Conservation (phyloP, 768 basidiomycete species). For the Leccinum boreale region DNA sequence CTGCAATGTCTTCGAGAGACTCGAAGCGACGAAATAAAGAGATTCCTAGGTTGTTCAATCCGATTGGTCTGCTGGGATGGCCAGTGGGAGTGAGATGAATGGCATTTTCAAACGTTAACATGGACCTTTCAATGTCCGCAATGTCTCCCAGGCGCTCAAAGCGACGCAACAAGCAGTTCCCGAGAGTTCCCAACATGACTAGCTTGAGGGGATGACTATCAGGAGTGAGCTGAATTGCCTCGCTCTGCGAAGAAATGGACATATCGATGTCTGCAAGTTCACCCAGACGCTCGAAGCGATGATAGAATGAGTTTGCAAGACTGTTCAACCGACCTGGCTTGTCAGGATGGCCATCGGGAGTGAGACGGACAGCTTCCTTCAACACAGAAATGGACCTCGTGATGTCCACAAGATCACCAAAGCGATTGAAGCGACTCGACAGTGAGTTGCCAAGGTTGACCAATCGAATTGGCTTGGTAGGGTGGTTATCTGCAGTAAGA, state of each 20-base stretch:
- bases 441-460: background rate
- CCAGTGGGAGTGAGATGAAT: too few species aligned
- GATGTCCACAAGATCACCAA: background rate
- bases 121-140: too few species aligned
- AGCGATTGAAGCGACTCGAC: background rate
- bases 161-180: background rate
- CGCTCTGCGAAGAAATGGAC: background rate
- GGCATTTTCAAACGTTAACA: too few species aligned
- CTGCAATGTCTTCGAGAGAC: too few species aligned
- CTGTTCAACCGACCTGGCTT: background rate
- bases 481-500: background rate
- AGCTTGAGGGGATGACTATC: background rate
- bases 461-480: background rate
- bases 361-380: background rate
- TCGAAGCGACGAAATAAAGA: too few species aligned
- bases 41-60: too few species aligned
- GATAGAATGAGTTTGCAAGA: background rate
- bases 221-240: background rate
- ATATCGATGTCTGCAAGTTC: background rate
- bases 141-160: too few species aligned
- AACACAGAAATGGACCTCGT: background rate
- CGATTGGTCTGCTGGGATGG: too few species aligned
- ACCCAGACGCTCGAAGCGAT: background rate
- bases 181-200: background rate
- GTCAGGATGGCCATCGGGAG: background rate